Evolutionary conservation across 352 stramenopile species (phyloP), one percentile per base, ranked within the genome.

Genomic region (Globisporangium apiculatum): DNA sequence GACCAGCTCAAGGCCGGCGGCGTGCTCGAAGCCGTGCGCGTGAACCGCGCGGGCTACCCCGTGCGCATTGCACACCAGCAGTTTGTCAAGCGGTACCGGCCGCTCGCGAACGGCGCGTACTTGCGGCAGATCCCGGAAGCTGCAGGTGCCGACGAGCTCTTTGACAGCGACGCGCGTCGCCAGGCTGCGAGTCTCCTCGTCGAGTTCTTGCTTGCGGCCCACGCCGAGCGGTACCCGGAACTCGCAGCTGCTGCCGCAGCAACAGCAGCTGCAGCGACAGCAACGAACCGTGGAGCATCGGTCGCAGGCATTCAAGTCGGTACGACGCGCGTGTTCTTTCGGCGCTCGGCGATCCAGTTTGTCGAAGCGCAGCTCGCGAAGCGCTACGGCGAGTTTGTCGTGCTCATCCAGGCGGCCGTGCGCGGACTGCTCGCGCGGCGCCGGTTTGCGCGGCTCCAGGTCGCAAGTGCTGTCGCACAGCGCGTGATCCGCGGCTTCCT

Each of bases 11-110:
- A 93, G 59, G 98, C 98, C 50, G 95, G 95, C 65, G 98, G 98
- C 81, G 96, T 99, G n/a, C 84, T 99, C 8, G 98, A 99, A 73
- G 98, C 97, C 8, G 97, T 99, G 35, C 90, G 96, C 50, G 97
- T 99, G 17, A 97, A 98, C 60, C 91, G 97, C 47, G 87, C 96
- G 42, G 98, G 97, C 5, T 99, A 99, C 70, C 97, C 97, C 36
- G 96, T 99, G 56, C 95, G 98, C 61, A 86, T 99, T 24, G 78
- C 76, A 41, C 96, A 99, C 68, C 67, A 91, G 58, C 79, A 94
- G 60, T 99, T 99, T 57, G 69, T 94, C 41, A 87, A 93, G 67
- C 96, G 83, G 8, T 91, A 97, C 59, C 83, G 86, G 15, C 78
- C 87, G n/a, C 68, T 97, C 1, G 79, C 71, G 4, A 89, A 89